Conservation (phyloP, 192 early-diverging fungal genomes). For the Paraglomus brasilianum region DNA sequence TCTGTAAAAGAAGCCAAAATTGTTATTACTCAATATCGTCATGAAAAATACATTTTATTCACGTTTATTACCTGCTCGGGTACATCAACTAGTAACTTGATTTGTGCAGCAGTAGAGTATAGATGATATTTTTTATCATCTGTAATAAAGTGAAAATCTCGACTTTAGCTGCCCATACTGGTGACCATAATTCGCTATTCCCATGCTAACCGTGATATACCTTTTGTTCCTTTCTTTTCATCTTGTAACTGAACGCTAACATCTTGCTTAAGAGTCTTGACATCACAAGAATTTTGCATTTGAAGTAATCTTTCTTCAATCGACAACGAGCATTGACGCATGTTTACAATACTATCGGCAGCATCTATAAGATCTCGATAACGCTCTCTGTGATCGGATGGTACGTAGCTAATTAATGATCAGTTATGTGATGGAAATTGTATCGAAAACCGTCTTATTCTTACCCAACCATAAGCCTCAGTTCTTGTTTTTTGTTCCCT, state of each 20-base stretch:
- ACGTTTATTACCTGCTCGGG: constrained; percentile 71
- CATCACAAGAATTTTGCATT: constrained; percentile 59
- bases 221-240: constrained; percentile 44
- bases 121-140: constrained; percentile 58
- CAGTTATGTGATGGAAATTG: not conserved
- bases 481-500: constrained; percentile 78
- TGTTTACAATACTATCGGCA: constrained; percentile 73
- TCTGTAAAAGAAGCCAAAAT: constrained; percentile 43
- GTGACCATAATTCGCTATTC: no score
- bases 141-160: constrained; percentile 10
- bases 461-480: constrained; percentile 85
- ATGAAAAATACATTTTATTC: not conserved
- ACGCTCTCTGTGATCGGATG: constrained; percentile 58
- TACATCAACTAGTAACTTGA: constrained; percentile 81
- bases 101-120: constrained; percentile 73
- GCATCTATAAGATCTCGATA: constrained; percentile 86
- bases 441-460: not conserved
- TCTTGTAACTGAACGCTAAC: constrained; percentile 42
- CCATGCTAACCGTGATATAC: constrained; percentile 15
- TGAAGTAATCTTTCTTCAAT: constrained; percentile 57
- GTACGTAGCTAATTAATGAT: not conserved
- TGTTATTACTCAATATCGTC: not conserved
- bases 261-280: constrained; percentile 49
- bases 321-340: constrained; percentile 56
- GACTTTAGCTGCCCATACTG: not conserved